A percentile compares a stretch with the other conserved stretches of the same genome.
phyloP scores from a whole-genome alignment of 108 stramenopile genomes.

The Cyclotella choctawhatcheeana region DNA sequence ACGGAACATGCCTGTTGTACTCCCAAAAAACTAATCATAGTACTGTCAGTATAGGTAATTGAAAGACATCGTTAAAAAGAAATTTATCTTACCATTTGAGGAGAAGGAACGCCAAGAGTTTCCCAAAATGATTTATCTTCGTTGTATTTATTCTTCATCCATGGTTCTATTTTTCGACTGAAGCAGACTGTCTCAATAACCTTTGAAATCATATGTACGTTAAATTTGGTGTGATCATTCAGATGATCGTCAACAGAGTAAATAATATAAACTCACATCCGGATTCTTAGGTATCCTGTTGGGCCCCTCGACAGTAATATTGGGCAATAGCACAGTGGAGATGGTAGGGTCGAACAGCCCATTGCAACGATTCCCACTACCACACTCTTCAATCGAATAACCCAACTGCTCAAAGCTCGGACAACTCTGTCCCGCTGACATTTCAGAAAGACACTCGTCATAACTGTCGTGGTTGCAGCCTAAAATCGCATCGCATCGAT shows the following conservation, averaged over 20 bases:
- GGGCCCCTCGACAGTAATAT: slow-evolving; percentile 11
- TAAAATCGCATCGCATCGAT: slow-evolving; percentile 33
- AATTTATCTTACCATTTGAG: slow-evolving; percentile 29
- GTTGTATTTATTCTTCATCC: slow-evolving; percentile 46
- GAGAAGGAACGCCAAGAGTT: slow-evolving; percentile 41
- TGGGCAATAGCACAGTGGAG: slow-evolving; percentile 37
- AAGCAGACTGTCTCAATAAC: slow-evolving; percentile 44
- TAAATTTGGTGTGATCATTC: background rate
- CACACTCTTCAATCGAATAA: slow-evolving; percentile 34
- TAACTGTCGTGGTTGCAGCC: slow-evolving; percentile 31
- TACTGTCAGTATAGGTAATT: background rate
- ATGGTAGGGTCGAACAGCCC: slow-evolving; percentile 29
- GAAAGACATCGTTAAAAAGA: background rate
- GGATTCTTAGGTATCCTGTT: slow-evolving; percentile 36
- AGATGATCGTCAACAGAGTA: background rate
- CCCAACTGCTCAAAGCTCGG: slow-evolving; percentile 26
- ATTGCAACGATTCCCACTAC: slow-evolving; percentile 32
- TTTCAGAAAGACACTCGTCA: slow-evolving; percentile 45
- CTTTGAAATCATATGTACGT: background rate
- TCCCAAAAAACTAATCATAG: slow-evolving; percentile 50
- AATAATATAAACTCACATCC: slow-evolving; percentile 1
- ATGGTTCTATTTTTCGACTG: slow-evolving; percentile 26
- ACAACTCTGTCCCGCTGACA: slow-evolving; percentile 27
- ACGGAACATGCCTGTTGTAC: slow-evolving; percentile 59
- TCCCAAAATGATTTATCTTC: slow-evolving; percentile 32